Evolutionary conservation across 805 yeast genomes (phyloP), one percentile per base, ranked within the genome.

Genomic region (Wickerhamomyces xylosicus): DNA sequence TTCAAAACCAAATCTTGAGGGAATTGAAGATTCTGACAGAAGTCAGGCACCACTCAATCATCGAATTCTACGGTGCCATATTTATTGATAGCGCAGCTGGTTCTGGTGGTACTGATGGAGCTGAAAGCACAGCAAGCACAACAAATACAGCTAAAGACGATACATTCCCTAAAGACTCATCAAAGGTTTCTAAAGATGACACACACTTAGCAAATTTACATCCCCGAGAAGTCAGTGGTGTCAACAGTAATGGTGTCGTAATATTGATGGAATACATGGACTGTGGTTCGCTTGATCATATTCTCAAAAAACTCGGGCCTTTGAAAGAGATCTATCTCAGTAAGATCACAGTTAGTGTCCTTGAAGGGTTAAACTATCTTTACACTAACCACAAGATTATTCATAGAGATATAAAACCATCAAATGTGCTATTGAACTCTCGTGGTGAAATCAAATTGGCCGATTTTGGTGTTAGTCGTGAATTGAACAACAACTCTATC

Each of bases 221-320:
- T 13, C 29, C 29, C 4, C 9, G n/a, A 9, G 58, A 51, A 11
- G 46, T 44, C 13, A 36, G 49, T 8, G 45, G 47, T 9, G 41
- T 55, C 7, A 49, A 47, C 11, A 61, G 65, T 44, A 74, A 74
- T 52, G 84, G 85, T 44, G 89, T 92, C 15, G 80, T 86, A 13
- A 83, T 92, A 44, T 82, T 95, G 56, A 87, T 89, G 95, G 97
- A 90, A 60, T 89, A 85, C 60, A 85, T 90, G 75, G 95, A 90
- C 59, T 85, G 96, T 59, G 90, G 95, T 0, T 86, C 97, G 0
- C 66, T 90, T 29, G 97, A 92, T 56, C 77, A 84, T 44, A 79
- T 90, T 19, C 63, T 79, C 44, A 69, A 71, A 40, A 57, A 67
- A 4, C 61, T 69, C 34, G 86, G 87, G 5, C 76, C 79, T 11